Evolutionary conservation across 176 grass and related monocot genomes (phyloP).

Genomic region (Raddia guianensis): DNA sequence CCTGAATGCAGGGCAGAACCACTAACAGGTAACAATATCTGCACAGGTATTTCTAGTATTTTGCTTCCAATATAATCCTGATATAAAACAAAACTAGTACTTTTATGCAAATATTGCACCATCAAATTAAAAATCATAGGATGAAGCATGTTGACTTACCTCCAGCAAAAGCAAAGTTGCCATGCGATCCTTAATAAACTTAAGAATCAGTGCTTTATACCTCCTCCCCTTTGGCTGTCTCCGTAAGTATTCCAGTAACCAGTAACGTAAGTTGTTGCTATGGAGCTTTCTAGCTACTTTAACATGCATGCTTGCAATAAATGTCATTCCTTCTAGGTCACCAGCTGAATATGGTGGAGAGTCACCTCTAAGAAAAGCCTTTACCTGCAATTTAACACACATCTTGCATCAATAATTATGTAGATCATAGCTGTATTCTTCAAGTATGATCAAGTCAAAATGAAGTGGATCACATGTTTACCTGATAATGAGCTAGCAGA

Average conservation of each 20-base stretch:
- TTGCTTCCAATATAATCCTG: not conserved
- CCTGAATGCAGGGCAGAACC: not conserved
- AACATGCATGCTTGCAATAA: constrained; percentile 78
- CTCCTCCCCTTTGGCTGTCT: constrained; percentile 68
- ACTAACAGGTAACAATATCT: constrained; percentile 25
- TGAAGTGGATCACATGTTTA: constrained; percentile 38
- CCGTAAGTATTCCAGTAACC: constrained; percentile 90
- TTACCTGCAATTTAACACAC: constrained; percentile 58
- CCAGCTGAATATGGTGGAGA: constrained; percentile 74
- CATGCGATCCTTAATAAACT: constrained; percentile 72
- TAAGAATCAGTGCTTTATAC: constrained; percentile 76
- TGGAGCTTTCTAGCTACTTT: constrained; percentile 80
- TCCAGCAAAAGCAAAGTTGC: constrained; percentile 77
- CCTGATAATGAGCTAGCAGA: constrained; percentile 95
- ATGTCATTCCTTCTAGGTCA: constrained; percentile 80
- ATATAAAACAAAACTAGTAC: not conserved
- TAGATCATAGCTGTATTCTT: constrained; percentile 11
- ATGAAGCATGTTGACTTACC: constrained; percentile 50
- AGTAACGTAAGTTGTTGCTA: constrained; percentile 76
- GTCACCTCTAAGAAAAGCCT: constrained; percentile 89
- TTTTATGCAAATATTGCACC: constrained; percentile 8
- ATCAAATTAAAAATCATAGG: constrained; percentile 14
- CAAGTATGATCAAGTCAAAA: constrained; percentile 12
- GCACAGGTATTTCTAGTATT: not conserved
- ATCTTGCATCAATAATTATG: constrained; percentile 6